These are phyloP conservation scores for Psophocarpus tetragonolobus DNA, from an alignment of 306 rosid genomes.

Conservation along the genomic window DNA sequence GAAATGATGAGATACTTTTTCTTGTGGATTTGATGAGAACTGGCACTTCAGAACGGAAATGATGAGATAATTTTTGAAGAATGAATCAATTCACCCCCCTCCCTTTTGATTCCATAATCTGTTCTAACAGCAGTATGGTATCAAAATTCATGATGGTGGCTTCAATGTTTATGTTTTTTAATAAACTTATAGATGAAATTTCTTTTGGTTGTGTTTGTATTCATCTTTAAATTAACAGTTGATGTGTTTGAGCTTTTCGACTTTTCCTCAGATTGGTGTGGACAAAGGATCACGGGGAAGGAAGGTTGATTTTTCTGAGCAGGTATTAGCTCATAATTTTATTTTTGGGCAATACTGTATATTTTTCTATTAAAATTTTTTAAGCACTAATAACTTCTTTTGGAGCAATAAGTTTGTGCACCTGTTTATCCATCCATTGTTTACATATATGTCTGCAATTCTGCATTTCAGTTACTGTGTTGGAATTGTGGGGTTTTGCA, in stretches of 20 bases:
- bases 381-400: neutral
- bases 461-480: neutral
- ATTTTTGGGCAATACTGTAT: neutral
- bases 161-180: neutral
- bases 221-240: neutral
- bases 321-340: conserved; percentile 46
- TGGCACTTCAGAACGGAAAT: no score
- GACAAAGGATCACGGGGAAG: conserved; percentile 86
- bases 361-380: neutral
- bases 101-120: no score
- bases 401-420: neutral
- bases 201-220: neutral
- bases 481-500: neutral
- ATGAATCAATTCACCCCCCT: no score
- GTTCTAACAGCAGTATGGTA: neutral
- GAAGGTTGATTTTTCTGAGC: conserved; percentile 64
- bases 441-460: neutral
- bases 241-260: neutral
- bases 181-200: neutral
- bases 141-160: neutral
- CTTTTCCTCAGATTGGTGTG: conserved; percentile 67
- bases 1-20: no score
- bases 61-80: no score
- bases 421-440: conserved; percentile 16
- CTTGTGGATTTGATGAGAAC: no score